Conservation (phyloP, 2,329 filamentous ascomycete species). For the Penicillium sp. region DNA sequence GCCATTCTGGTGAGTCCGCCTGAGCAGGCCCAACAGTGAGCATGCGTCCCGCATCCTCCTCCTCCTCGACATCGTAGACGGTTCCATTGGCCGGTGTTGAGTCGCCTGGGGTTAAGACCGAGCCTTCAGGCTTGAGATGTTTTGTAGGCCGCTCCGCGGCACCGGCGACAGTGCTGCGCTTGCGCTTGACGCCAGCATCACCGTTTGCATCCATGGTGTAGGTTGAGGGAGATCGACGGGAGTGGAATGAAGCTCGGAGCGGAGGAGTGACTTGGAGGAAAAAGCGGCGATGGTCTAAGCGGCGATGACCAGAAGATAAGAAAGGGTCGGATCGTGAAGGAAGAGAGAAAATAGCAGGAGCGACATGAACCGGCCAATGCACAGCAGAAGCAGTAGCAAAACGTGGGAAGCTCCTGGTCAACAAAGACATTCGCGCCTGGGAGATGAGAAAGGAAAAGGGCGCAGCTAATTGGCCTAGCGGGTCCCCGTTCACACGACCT, state of each 20-base stretch:
- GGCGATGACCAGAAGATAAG: slow-evolving; percentile 7
- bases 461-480: too few species aligned
- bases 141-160: slow-evolving; percentile 55
- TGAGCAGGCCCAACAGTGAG: slow-evolving; percentile 50
- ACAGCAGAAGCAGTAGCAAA: slow-evolving; percentile 14
- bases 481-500: slow-evolving; percentile 8
- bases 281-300: slow-evolving; percentile 1
- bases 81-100: slow-evolving; percentile 45
- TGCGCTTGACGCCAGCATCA: slow-evolving; percentile 54
- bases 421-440: slow-evolving; percentile 37
- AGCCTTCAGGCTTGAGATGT: slow-evolving; percentile 53
- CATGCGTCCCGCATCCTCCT: slow-evolving; percentile 47
- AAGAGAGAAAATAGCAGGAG: background rate
- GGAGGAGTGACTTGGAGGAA: slow-evolving; percentile 14
- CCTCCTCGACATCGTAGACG: slow-evolving; percentile 46
- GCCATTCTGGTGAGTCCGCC: slow-evolving; percentile 81
- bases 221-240: slow-evolving; percentile 6
- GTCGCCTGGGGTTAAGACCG: slow-evolving; percentile 41
- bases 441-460: slow-evolving; percentile 1
- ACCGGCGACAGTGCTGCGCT: slow-evolving; percentile 53
- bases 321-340: slow-evolving; percentile 8
- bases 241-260: slow-evolving; percentile 9
- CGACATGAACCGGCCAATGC: slow-evolving; percentile 10
- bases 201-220: slow-evolving; percentile 51
- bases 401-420: slow-evolving; percentile 10